Percentiles rank a stretch among this genome's conserved stretches.
Conservation (phyloP, 2,329 filamentous ascomycete genomes). For the Tolypocladium tundrense region DNA sequence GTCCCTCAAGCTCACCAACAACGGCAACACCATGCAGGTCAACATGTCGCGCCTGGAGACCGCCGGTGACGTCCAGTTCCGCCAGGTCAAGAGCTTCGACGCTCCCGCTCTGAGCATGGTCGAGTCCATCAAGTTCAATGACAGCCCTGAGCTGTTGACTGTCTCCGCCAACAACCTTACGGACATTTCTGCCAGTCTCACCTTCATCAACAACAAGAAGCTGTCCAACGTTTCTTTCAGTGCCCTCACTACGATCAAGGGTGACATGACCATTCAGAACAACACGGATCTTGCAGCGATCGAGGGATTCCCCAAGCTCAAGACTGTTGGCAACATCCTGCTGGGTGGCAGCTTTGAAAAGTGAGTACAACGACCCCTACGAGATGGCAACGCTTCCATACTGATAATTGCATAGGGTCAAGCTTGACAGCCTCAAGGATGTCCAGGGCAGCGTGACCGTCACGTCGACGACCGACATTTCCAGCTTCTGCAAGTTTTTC, state of each 20-base stretch:
- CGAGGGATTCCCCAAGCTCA: constrained; percentile 56
- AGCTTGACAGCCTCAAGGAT: constrained; percentile 54
- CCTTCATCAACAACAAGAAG: constrained; percentile 52
- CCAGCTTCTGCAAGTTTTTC: constrained; percentile 42
- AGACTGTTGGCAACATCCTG: constrained; percentile 71
- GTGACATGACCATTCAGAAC: constrained; percentile 80
- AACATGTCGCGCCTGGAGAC: constrained; percentile 68
- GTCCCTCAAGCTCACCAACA: constrained; percentile 65
- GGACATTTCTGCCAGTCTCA: constrained; percentile 46
- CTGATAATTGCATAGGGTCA: constrained; percentile 42
- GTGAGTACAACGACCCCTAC: constrained; percentile 41
- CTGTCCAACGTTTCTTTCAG: constrained; percentile 70
- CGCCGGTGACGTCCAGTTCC: constrained; percentile 41
- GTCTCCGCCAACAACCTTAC: constrained; percentile 45
- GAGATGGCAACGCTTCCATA: neutral
- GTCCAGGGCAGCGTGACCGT: constrained; percentile 66
- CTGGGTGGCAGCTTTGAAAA: constrained; percentile 74
- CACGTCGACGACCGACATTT: constrained; percentile 53
- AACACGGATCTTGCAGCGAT: constrained; percentile 66
- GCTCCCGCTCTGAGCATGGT: constrained; percentile 64
- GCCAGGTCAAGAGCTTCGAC: constrained; percentile 64
- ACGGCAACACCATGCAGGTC: constrained; percentile 62
- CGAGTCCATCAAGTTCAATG: constrained; percentile 68
- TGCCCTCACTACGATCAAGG: constrained; percentile 55
- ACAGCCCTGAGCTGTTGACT: constrained; percentile 64